phyloP scores from a whole-genome alignment of 345 rosid genomes.

The Eucalyptus albens region DNA sequence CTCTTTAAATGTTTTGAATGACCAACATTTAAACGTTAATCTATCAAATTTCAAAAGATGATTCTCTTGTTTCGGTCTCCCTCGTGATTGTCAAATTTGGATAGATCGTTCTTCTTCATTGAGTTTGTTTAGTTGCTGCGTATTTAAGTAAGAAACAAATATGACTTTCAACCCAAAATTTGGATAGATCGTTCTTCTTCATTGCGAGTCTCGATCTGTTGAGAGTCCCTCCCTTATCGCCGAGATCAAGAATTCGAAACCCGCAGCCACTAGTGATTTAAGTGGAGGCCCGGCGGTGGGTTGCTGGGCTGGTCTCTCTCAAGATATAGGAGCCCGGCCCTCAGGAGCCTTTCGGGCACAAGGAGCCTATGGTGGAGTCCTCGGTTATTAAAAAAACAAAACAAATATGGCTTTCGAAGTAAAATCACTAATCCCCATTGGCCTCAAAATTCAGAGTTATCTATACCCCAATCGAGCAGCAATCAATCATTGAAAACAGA shows the following conservation, averaged over 20 bases:
- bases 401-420: neutral
- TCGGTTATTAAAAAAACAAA: too few relatives aligned
- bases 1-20: neutral
- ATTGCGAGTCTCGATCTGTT: too few relatives aligned
- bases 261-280: too few relatives aligned
- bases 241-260: fast-evolving
- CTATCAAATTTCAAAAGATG: neutral
- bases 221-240: fast-evolving
- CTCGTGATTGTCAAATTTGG: neutral
- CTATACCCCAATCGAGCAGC: neutral
- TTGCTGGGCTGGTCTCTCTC: fast-evolving
- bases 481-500: neutral
- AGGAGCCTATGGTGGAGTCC: fast-evolving
- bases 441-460: neutral
- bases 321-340: fast-evolving
- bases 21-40: neutral
- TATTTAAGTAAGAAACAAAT: neutral
- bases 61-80: neutral
- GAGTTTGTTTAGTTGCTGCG: neutral
- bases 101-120: too few relatives aligned
- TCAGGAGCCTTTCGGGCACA: too few relatives aligned
- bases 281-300: fast-evolving
- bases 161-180: too few relatives aligned
- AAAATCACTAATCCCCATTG: neutral
- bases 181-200: too few relatives aligned